A percentile compares a stretch with the other conserved stretches of the same genome.
phyloP scores from a whole-genome alignment of 768 basidiomycete genomes.

The Suillus spraguei region DNA sequence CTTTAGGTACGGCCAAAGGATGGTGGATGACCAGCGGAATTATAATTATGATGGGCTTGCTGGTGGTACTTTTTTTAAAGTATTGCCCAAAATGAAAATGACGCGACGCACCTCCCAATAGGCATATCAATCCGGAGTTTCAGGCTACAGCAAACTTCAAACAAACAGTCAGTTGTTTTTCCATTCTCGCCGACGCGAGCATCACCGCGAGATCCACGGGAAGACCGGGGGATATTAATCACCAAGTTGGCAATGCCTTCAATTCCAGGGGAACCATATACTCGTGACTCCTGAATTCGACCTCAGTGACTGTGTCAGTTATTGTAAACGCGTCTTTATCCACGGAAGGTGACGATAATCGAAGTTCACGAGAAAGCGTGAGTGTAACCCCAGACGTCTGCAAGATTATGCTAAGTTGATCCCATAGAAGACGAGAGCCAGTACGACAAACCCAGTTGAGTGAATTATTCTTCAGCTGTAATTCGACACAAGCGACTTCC shows the following conservation, averaged over 20 bases:
- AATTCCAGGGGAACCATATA: constrained; percentile 73
- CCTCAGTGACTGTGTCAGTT: constrained; percentile 67
- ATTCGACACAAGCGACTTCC: constrained; percentile 68
- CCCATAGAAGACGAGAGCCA: constrained; percentile 7
- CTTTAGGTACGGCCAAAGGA: constrained; percentile 55
- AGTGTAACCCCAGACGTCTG: constrained; percentile 73
- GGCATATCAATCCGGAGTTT: constrained; percentile 65
- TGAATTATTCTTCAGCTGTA: constrained; percentile 84
- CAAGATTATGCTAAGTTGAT: background rate
- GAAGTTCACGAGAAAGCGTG: constrained; percentile 60
- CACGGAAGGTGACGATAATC: constrained; percentile 47
- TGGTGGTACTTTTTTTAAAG: constrained; percentile 32
- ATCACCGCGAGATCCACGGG: constrained; percentile 68
- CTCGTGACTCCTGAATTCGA: constrained; percentile 74
- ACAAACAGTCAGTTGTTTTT: constrained; percentile 52
- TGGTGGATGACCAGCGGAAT: constrained; percentile 69
- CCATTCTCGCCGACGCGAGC: constrained; percentile 53
- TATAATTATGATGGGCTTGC: constrained; percentile 70
- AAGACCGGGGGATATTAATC: constrained; percentile 72
- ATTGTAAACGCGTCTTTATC: constrained; percentile 57
- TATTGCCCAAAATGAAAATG: constrained; percentile 8
- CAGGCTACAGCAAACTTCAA: constrained; percentile 70
- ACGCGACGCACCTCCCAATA: constrained; percentile 58
- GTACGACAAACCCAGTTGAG: constrained; percentile 61
- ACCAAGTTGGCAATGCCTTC: constrained; percentile 82